phyloP scores from a whole-genome alignment of 2,329 filamentous ascomycete species.

The Rutstroemia sp. region DNA sequence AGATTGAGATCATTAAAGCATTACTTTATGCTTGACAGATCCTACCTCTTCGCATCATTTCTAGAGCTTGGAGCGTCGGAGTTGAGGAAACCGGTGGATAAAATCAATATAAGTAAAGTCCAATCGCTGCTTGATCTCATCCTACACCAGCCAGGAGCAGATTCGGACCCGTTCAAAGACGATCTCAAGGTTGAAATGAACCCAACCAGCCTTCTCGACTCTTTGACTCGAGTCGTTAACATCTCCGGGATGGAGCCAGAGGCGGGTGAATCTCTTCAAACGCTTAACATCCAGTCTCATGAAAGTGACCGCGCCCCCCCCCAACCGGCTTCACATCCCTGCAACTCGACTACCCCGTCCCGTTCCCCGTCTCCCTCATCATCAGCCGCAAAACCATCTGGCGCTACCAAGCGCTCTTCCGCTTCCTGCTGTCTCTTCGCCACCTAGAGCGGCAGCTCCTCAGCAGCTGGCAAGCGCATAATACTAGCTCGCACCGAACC shows the following conservation, averaged over 20 bases:
- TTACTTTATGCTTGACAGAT: slow-evolving; percentile 97
- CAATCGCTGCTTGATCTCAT: slow-evolving; percentile 92
- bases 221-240: slow-evolving; percentile 91
- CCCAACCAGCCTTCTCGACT: slow-evolving; percentile 84
- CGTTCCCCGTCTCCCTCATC: slow-evolving; percentile 90
- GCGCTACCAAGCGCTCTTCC: slow-evolving; percentile 91
- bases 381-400: slow-evolving; percentile 94
- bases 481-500: slow-evolving; percentile 76
- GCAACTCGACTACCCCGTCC: slow-evolving; percentile 88
- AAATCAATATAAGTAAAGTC: slow-evolving; percentile 84
- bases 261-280: slow-evolving; percentile 69
- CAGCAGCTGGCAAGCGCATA: slow-evolving; percentile 84
- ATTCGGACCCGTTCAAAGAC: slow-evolving; percentile 93
- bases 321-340: slow-evolving; percentile 80
- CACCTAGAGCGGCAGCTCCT: slow-evolving; percentile 87
- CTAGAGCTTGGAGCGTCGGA: slow-evolving; percentile 86
- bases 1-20: slow-evolving; percentile 88
- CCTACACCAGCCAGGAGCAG: slow-evolving; percentile 85
- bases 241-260: slow-evolving; percentile 80
- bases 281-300: slow-evolving; percentile 51
- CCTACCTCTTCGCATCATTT: slow-evolving; percentile 97
- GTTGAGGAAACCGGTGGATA: slow-evolving; percentile 79
- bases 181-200: slow-evolving; percentile 98
- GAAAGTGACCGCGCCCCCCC: slow-evolving; percentile 75
- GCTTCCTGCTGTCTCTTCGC: slow-evolving; percentile 84